Percentiles rank a stretch among this genome's conserved stretches.
Conservation (phyloP, 306 rosid genomes). For the Cyclanthera cordifolia region DNA sequence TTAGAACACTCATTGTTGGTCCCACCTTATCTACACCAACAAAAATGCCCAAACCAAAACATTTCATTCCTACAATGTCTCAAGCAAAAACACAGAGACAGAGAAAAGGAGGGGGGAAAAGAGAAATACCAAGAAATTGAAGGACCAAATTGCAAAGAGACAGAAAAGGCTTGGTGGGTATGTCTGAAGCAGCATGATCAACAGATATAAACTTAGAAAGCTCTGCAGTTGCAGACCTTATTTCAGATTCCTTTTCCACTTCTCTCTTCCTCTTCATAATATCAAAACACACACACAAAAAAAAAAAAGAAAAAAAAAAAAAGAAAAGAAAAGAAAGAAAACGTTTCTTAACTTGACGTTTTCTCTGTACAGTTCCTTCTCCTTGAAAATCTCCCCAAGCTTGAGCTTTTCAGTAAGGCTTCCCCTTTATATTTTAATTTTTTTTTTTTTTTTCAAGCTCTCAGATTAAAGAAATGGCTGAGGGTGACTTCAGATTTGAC, state of each 20-base stretch:
- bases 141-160: slow-evolving; percentile 50
- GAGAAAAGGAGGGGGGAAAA: background rate
- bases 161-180: slow-evolving; percentile 66
- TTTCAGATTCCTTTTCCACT: slow-evolving; percentile 47
- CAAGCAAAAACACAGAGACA: no score
- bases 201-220: slow-evolving; percentile 16
- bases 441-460: background rate
- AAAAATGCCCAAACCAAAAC: background rate
- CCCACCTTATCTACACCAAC: slow-evolving; percentile 76
- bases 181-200: slow-evolving; percentile 21
- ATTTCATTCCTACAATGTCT: background rate
- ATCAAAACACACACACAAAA: no score
- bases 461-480: background rate
- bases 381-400: background rate
- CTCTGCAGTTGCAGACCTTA: slow-evolving; percentile 59
- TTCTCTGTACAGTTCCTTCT: background rate
- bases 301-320: no score
- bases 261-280: slow-evolving; percentile 43
- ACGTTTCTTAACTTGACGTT: background rate
- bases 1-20: slow-evolving; percentile 81
- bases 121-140: slow-evolving; percentile 64
- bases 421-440: background rate
- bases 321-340: no score
- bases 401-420: background rate
- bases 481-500: slow-evolving; percentile 6